Percentiles rank a stretch among this genome's conserved stretches.
These are phyloP conservation scores for Fusarium kyushuense DNA, from an alignment of 2,329 filamentous ascomycete species.

Conservation along the genomic window DNA sequence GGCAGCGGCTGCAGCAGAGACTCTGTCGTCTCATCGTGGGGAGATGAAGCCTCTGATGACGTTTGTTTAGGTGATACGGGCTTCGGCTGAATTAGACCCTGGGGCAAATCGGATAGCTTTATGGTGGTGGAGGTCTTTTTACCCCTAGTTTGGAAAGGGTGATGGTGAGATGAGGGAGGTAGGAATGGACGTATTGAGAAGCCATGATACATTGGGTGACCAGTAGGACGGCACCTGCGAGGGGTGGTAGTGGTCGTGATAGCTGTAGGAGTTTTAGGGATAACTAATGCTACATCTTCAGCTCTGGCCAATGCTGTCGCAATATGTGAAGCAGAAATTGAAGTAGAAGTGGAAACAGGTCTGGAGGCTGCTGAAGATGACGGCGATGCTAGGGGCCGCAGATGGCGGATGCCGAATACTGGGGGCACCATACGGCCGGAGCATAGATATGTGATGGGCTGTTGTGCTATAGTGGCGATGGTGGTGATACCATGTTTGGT, in stretches of 20 bases:
- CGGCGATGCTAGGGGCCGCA: slow-evolving; percentile 43
- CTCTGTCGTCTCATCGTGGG: slow-evolving; percentile 28
- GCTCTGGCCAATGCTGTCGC: slow-evolving; percentile 14
- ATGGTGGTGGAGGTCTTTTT: slow-evolving; percentile 68
- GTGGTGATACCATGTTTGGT: slow-evolving; percentile 19
- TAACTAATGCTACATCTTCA: slow-evolving; percentile 5
- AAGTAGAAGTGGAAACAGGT: slow-evolving; percentile 20
- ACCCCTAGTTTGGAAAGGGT: slow-evolving; percentile 53
- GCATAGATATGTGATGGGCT: slow-evolving; percentile 47
- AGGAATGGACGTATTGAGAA: slow-evolving; percentile 39
- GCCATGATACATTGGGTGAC: slow-evolving; percentile 18
- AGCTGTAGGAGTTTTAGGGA: slow-evolving; percentile 5
- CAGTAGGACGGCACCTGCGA: slow-evolving; percentile 5
- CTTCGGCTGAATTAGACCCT: slow-evolving; percentile 58
- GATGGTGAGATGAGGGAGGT: slow-evolving; percentile 38
- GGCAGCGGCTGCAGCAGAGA: slow-evolving; percentile 38
- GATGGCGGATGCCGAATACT: slow-evolving; percentile 44
- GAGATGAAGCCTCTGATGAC: slow-evolving; percentile 35
- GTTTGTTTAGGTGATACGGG: slow-evolving; percentile 29
- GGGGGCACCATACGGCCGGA: slow-evolving; percentile 46
- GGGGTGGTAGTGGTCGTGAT: not conserved
- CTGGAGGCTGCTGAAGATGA: slow-evolving; percentile 27
- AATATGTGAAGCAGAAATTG: slow-evolving; percentile 19
- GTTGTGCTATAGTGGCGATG: slow-evolving; percentile 25
- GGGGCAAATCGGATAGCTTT: slow-evolving; percentile 68